Evolutionary conservation across 140 eudicot species (phyloP).

Genomic region (Flaveria floridana): DNA sequence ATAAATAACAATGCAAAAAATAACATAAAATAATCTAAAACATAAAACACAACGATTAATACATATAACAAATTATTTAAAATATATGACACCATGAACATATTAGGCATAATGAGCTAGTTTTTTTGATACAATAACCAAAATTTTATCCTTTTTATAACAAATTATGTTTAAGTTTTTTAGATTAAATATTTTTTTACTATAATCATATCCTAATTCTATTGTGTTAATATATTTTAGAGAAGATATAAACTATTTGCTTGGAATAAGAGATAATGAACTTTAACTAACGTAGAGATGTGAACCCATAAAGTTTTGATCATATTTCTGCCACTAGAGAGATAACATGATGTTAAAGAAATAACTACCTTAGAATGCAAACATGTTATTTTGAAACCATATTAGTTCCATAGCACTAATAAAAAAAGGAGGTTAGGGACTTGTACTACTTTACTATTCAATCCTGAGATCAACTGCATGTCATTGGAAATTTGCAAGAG

Average conservation of each 20-base stretch:
- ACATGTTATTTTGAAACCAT: neutral
- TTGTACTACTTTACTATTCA: neutral
- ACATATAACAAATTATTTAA: no score
- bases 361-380: neutral
- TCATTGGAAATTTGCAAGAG: slow-evolving; percentile 4
- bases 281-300: neutral
- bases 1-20: no score
- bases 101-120: no score
- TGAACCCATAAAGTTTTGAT: neutral
- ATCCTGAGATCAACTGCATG: slow-evolving; percentile 9
- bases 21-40: no score
- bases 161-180: no score
- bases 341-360: neutral
- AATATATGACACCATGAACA: no score
- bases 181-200: no score
- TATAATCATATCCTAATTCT: neutral
- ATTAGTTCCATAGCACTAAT: neutral
- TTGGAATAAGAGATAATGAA: neutral
- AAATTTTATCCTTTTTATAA: no score
- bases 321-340: neutral
- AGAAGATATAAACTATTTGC: neutral
- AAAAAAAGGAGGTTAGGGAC: neutral
- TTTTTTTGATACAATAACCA: no score
- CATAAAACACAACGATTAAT: no score
- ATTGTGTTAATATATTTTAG: neutral